A percentile compares a stretch with the other conserved stretches of the same genome.
Evolutionary conservation across 192 early-diverging fungal genomes (phyloP).

Genomic region (Coemansia sp.): DNA sequence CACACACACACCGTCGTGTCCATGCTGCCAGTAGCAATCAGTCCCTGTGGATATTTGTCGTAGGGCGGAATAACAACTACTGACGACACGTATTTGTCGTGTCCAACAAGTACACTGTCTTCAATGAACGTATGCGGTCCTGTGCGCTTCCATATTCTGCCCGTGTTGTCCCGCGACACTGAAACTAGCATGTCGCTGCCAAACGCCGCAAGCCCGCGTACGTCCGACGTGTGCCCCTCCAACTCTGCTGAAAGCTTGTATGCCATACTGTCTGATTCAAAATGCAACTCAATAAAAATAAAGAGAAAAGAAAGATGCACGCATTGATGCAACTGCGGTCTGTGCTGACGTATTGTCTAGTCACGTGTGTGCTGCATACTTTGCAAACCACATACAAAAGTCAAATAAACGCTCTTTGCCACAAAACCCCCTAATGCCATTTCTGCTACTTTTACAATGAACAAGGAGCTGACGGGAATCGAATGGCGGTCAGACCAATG

Average conservation of each 20-base stretch:
- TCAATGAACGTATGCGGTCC: slow-evolving; percentile 55
- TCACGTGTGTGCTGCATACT: slow-evolving; percentile 5
- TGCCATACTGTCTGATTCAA: slow-evolving; percentile 13
- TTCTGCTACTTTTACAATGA: slow-evolving; percentile 9
- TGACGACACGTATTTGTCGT: slow-evolving; percentile 79
- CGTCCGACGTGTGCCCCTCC: slow-evolving; percentile 59
- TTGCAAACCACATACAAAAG: not conserved
- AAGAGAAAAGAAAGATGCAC: not conserved
- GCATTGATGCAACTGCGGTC: not conserved
- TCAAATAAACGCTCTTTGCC: not conserved
- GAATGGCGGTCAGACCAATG: slow-evolving; percentile 68
- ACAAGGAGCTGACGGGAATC: slow-evolving; percentile 58
- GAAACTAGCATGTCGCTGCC: slow-evolving; percentile 64
- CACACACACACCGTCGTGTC: slow-evolving; percentile 85
- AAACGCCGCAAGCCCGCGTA: slow-evolving; percentile 64
- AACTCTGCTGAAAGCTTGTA: slow-evolving; percentile 60
- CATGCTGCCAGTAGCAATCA: slow-evolving; percentile 77
- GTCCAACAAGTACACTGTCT: slow-evolving; percentile 59
- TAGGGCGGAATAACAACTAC: slow-evolving; percentile 60
- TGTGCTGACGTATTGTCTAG: not conserved
- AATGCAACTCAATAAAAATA: slow-evolving; percentile 3
- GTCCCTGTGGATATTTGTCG: slow-evolving; percentile 65
- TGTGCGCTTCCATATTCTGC: slow-evolving; percentile 69
- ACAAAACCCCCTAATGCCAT: not conserved
- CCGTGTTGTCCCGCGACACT: slow-evolving; percentile 74